A percentile compares a stretch with the other conserved stretches of the same genome.
phyloP scores from a whole-genome alignment of 441 rosid species.

The Raphanus hybrid region DNA sequence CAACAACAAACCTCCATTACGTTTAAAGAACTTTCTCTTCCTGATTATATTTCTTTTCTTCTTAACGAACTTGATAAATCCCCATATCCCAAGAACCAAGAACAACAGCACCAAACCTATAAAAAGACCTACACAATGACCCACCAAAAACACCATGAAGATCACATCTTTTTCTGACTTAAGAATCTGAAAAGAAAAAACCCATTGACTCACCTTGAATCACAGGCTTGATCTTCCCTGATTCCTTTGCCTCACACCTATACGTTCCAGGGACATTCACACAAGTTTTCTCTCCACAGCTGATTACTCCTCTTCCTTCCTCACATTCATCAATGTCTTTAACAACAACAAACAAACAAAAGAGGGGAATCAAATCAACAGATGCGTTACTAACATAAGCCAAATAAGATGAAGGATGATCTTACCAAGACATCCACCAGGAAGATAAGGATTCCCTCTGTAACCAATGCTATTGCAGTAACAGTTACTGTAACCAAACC shows the following conservation, averaged over 20 bases:
- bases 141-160: too few relatives aligned
- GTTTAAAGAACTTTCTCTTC: neutral
- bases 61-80: neutral
- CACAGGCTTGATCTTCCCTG: neutral
- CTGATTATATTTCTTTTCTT: neutral
- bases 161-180: too few relatives aligned
- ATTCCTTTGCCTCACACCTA: neutral
- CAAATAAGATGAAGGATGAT: neutral
- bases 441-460: constrained; percentile 48
- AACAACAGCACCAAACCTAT: neutral
- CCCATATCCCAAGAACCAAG: neutral
- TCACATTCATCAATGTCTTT: neutral
- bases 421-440: constrained; percentile 52
- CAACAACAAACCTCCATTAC: neutral
- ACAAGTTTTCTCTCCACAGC: neutral
- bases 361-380: too few relatives aligned
- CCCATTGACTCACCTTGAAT: neutral
- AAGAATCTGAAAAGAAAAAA: too few relatives aligned
- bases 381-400: too few relatives aligned
- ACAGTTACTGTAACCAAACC: constrained; percentile 33
- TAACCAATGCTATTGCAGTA: constrained; percentile 22
- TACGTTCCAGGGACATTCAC: neutral
- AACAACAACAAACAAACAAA: neutral
- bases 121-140: neutral
- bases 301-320: neutral